phyloP scores from a whole-genome alignment of 257 asterid genomes.

The Solanum ossicruentum region DNA sequence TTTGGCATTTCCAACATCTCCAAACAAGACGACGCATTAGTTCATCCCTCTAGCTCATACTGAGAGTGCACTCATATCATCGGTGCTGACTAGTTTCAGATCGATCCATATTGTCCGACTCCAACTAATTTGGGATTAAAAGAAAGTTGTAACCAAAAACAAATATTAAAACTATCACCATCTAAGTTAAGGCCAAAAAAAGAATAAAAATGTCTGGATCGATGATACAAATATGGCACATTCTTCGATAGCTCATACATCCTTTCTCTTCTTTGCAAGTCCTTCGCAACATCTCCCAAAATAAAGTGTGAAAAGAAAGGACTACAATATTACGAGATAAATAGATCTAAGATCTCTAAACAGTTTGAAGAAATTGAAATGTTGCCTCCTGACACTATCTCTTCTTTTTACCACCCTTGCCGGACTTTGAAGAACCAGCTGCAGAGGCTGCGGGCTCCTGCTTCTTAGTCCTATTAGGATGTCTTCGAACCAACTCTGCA shows the following conservation, averaged over 20 bases:
- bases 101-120: background rate
- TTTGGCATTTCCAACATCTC: background rate
- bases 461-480: slow-evolving; percentile 82
- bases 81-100: background rate
- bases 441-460: slow-evolving; percentile 60
- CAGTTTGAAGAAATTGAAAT: background rate
- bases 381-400: slow-evolving; percentile 18
- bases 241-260: background rate
- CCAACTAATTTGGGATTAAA: background rate
- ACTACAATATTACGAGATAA: background rate
- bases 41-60: background rate
- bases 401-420: slow-evolving; percentile 87
- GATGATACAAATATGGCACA: background rate
- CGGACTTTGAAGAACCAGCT: slow-evolving; percentile 59
- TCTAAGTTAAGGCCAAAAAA: background rate
- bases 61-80: background rate
- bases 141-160: background rate
- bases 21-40: background rate
- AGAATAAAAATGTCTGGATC: background rate
- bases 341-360: background rate
- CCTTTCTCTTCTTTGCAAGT: background rate
- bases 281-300: background rate
- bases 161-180: background rate
- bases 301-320: background rate
- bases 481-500: slow-evolving; percentile 86